Conservation (phyloP, 371 early-diverging fungal species). For the Haplosporangium sp. region DNA sequence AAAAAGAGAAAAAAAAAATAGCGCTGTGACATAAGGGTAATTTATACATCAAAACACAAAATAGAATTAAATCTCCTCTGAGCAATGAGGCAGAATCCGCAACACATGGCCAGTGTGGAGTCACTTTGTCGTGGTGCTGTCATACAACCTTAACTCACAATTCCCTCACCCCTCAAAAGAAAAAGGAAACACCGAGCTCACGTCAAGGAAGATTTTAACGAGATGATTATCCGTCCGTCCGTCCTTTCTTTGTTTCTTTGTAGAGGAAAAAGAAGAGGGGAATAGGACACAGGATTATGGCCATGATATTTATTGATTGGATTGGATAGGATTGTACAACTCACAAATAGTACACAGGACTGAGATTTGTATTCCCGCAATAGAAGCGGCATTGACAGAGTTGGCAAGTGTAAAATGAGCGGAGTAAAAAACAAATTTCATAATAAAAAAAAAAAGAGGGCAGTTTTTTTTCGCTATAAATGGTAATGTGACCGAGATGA, state of each 20-base stretch:
- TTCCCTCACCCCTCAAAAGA: neutral
- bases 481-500: neutral
- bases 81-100: neutral
- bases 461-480: too few species aligned
- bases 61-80: conserved; percentile 1
- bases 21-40: neutral
- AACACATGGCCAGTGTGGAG: neutral
- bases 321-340: neutral
- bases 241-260: neutral
- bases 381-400: neutral
- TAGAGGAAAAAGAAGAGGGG: conserved; percentile 5
- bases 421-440: neutral
- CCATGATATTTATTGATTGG: conserved; percentile 5
- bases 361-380: neutral
- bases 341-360: neutral
- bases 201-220: too few species aligned
- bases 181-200: too few species aligned
- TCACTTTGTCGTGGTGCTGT: neutral
- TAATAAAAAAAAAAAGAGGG: neutral
- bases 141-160: neutral
- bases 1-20: neutral
- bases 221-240: too few species aligned
- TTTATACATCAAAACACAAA: neutral
- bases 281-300: neutral
- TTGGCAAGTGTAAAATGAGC: neutral